Percentiles rank a stretch among this genome's conserved stretches.
Evolutionary conservation across 1,139 yeast species (phyloP).

Genomic region (Suhomyces bribrorum): DNA sequence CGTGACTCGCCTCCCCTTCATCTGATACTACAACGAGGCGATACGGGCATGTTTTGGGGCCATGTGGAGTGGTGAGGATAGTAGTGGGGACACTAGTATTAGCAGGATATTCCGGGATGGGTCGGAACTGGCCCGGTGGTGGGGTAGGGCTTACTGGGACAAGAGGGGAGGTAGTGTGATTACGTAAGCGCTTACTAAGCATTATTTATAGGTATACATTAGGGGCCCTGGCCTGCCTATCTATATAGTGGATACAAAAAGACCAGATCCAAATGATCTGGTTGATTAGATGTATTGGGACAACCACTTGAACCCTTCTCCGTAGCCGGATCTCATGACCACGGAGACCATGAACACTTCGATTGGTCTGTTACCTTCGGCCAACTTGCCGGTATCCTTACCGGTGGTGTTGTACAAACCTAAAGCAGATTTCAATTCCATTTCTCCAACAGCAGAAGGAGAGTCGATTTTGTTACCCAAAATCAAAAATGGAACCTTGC

Average conservation of each 20-base stretch:
- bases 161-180: too few relatives aligned
- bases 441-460: slow-evolving; percentile 91
- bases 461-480: slow-evolving; percentile 97
- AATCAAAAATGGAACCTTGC: slow-evolving; percentile 85
- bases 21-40: too few relatives aligned
- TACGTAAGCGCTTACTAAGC: too few relatives aligned
- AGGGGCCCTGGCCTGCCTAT: background rate
- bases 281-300: slow-evolving; percentile 75
- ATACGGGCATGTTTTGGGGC: too few relatives aligned
- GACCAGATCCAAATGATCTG: background rate
- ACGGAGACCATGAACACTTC: slow-evolving; percentile 98
- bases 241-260: background rate
- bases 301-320: slow-evolving; percentile 95
- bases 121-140: too few relatives aligned
- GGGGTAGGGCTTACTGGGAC: too few relatives aligned
- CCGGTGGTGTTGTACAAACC: slow-evolving; percentile 85
- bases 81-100: too few relatives aligned
- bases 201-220: background rate
- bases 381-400: slow-evolving; percentile 68
- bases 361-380: slow-evolving; percentile 83
- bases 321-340: slow-evolving; percentile 95
- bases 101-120: too few relatives aligned
- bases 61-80: too few relatives aligned
- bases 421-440: slow-evolving; percentile 87
- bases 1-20: slow-evolving; percentile 3